Percentiles rank a stretch among this genome's conserved stretches.
Evolutionary conservation across 2,329 filamentous ascomycete genomes (phyloP).

Genomic region (Alternaria solani): DNA sequence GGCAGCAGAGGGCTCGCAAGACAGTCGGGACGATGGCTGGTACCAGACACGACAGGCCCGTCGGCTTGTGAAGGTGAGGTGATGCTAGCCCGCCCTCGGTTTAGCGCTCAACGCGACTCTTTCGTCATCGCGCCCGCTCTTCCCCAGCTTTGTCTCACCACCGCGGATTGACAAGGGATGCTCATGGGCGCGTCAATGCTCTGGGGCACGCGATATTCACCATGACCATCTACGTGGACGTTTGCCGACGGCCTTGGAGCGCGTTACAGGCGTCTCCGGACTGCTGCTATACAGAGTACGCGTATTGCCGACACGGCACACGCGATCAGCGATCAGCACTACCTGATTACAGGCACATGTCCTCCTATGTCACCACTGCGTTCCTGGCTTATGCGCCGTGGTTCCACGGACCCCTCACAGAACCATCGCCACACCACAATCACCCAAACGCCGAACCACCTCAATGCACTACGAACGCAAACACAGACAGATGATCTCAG

Average conservation of each 20-base stretch:
- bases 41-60: conserved; percentile 8
- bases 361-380: background rate
- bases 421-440: background rate
- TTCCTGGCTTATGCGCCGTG: background rate
- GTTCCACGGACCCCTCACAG: background rate
- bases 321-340: background rate
- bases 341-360: background rate
- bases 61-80: conserved; percentile 39
- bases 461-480: background rate
- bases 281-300: background rate
- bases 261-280: background rate
- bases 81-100: conserved; percentile 19
- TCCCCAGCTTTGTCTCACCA: conserved; percentile 15
- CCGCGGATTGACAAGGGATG: background rate
- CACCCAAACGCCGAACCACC: background rate
- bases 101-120: conserved; percentile 26
- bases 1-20: conserved; percentile 14
- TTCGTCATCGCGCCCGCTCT: conserved; percentile 31
- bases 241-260: background rate
- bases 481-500: background rate
- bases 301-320: background rate
- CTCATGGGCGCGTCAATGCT: background rate
- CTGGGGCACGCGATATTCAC: background rate
- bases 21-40: conserved; percentile 18
- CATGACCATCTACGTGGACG: rapidly evolving